A percentile compares a stretch with the other conserved stretches of the same genome.
These are phyloP conservation scores for Miscanthus lutarioriparius DNA, from an alignment of 176 grass and related monocot genomes.

Conservation along the genomic window DNA sequence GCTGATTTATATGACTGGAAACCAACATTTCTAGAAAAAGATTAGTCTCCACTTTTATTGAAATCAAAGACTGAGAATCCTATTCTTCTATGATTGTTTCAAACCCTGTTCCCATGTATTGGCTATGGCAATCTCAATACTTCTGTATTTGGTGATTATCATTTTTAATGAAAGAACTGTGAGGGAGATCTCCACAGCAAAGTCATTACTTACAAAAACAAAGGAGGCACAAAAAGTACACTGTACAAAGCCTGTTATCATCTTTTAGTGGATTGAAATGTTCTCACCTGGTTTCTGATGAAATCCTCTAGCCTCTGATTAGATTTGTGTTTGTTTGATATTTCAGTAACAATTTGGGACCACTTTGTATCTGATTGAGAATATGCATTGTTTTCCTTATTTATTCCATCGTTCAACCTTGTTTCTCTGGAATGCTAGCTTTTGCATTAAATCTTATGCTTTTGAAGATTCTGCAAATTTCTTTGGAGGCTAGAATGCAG, in stretches of 20 bases:
- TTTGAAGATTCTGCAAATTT: not conserved
- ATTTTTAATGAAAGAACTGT: not conserved
- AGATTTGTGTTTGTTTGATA: not conserved
- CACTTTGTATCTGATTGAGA: not conserved
- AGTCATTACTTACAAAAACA: not conserved
- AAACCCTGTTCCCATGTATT: not conserved
- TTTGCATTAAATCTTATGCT: not conserved
- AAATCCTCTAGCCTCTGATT: not conserved
- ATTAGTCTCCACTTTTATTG: not conserved
- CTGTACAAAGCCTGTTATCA: not conserved
- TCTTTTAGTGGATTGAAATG: not conserved
- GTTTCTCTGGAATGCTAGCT: not conserved
- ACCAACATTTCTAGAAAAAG: not conserved
- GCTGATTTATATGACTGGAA: conserved; percentile 5
- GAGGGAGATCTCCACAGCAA: not conserved
- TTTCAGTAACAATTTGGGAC: not conserved
- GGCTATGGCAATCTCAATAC: not conserved
- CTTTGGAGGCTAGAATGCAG: not conserved
- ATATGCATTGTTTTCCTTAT: not conserved
- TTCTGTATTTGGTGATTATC: not conserved
- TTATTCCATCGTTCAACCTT: not conserved
- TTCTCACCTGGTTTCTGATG: not conserved
- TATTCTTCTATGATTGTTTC: not conserved
- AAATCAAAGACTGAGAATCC: not conserved
- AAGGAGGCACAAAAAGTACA: not conserved